Conservation (phyloP, 768 basidiomycete genomes). For the Tricholoma sp. region DNA sequence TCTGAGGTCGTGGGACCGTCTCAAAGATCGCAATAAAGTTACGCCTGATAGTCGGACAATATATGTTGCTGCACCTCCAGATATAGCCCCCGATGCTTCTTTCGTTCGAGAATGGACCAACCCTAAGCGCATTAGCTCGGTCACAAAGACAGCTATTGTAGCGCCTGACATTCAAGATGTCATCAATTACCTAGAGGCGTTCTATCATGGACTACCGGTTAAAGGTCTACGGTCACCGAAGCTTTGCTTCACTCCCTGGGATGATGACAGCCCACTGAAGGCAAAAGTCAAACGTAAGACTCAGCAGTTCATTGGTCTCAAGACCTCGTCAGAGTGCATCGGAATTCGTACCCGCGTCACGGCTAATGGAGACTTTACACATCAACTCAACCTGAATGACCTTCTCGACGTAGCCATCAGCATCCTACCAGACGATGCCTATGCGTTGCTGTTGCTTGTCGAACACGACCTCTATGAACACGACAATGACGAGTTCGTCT, state of each 20-base stretch:
- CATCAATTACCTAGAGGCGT: slow-evolving; percentile 26
- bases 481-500: slow-evolving; percentile 30
- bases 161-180: slow-evolving; percentile 19
- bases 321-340: slow-evolving; percentile 24
- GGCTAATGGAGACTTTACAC: slow-evolving; percentile 18
- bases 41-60: slow-evolving; percentile 20
- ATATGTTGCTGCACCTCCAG: slow-evolving; percentile 28
- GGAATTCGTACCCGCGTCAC: slow-evolving; percentile 28
- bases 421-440: slow-evolving; percentile 28
- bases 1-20: slow-evolving; percentile 22
- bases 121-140: slow-evolving; percentile 3
- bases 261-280: slow-evolving; percentile 7
- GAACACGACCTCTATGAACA: slow-evolving; percentile 30
- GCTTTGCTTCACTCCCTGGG: slow-evolving; percentile 24
- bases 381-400: slow-evolving; percentile 32
- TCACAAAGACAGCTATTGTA: neutral
- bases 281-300: slow-evolving; percentile 8
- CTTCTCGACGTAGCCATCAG: slow-evolving; percentile 30
- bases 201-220: slow-evolving; percentile 28
- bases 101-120: slow-evolving; percentile 21
- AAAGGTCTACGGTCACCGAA: slow-evolving; percentile 14
- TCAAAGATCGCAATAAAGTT: slow-evolving; percentile 27
- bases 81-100: slow-evolving; percentile 15
- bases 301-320: slow-evolving; percentile 24
- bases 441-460: slow-evolving; percentile 29